Evolutionary conservation across 2,329 filamentous ascomycete genomes (phyloP), one percentile per base, ranked within the genome.

Genomic region (Mycosphaerelloides madeirae): DNA sequence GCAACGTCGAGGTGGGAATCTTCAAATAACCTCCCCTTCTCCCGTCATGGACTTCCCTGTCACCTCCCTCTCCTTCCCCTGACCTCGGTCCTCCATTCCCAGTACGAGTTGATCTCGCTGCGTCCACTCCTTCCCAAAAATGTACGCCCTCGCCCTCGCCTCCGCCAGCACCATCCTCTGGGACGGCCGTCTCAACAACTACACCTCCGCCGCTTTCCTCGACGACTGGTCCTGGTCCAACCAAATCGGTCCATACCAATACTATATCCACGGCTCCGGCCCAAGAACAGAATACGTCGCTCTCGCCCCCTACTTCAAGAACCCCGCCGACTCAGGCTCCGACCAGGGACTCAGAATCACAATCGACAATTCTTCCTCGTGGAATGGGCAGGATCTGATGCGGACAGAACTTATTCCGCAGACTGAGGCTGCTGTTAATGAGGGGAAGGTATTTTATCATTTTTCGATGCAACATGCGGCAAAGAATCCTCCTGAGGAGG

Each of bases 321-420:
- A 85, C 65, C 78, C 81, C 0, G 76, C 75, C 54, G 83, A 86
- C 63, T 71, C 69, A 0, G 71, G 69, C 38, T 81, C 79, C 38
- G 74, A 69, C 29, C 77, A 85, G 65, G 84, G 84, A 14, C 79
- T 77, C 54, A 83, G 83, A 61, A 79, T 87, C 65, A 84, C 80
- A 3, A 81, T 87, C 50, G 73, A 73, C 56, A 62, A 65, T 56
- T 82, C 77, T 1, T 74, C 83, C 1, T 84, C 79, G 63, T 87
- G 83, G 83, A 82, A 87, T 65, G 80, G 79, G 16, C 81, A 85
- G 61, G 78, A 65, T 37, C 87, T 87, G 84, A 79, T 82, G 62
- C 76, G 84, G 40, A 86, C 81, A 0, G 84, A 87, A 67, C 69
- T 87, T 48, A 87, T 88, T 53, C 83, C 84, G 7, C 80, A 85